Evolutionary conservation across 1,284 basidiomycete species (phyloP), one percentile per base, ranked within the genome.

Genomic region (Phellinidium pouzarii): DNA sequence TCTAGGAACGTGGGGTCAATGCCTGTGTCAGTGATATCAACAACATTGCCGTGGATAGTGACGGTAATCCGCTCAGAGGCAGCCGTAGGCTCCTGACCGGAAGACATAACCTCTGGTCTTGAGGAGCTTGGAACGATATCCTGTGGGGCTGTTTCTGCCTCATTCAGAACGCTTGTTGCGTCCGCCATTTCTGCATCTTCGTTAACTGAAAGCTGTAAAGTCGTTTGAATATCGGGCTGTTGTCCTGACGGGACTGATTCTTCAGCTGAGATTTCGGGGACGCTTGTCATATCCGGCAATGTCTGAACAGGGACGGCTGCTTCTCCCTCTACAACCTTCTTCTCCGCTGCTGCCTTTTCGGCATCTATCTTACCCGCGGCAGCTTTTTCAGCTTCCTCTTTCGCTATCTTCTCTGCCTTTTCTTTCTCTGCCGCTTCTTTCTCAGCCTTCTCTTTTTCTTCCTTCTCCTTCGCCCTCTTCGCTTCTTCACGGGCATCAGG

Each of bases 1-100:
- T 98, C 94, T 50, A 99, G 73, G 79, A 99, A 99, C 7, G 91
- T 94, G 1, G 94, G 93, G 66, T 99, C 96, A 63, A 99, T 98
- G 6, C 96, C 96, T 12, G 94, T 95, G 63, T 98, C 94, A 7
- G 96, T 99, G 64, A 99, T 99, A 66, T 99, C 96, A 26, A 99
- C 91, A n/a, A 85, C 78, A 58, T 82, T 88, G 45, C 95, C 96
- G 66, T 94, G 88, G 54, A 99, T 91, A 67, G 79, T 78, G 62
- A 98, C 87, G 1, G 87, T 91, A 11, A 94, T 76, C 37, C 94
- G 76, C 51, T 81, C 75, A 6, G 68, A 61, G 22, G 66, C 49
- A 8, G 54, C 62, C 2, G 72, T 71, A 23, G 72, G 55, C n/a
- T 67, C 68, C 59, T 17, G 58, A 58, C 17, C 48, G 31, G 54